Evolutionary conservation across 495 filamentous ascomycete genomes (phyloP), one percentile per base, ranked within the genome.

Genomic region (Poronia punctata): DNA sequence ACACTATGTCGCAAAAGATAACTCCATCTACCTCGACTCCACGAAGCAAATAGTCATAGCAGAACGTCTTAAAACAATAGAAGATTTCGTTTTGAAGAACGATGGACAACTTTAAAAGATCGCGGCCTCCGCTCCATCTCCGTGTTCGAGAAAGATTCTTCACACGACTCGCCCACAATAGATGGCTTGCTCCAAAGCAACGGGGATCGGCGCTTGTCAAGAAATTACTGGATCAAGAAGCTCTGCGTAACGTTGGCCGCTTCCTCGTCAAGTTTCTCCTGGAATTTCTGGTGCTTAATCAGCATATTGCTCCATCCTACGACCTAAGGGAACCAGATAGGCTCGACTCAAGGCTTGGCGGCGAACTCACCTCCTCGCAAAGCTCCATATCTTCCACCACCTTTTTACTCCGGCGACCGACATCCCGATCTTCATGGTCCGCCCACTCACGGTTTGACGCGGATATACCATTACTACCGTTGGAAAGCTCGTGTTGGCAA

Each of bases 201-300:
- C 20, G 28, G 17, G 14, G 6, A 17, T 26, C 20, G 16, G 16
- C 23, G 20, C 38, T 29, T 38, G 11, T 23, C 28, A 45, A 45
- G 32, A 16, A 26, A 38, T 15, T 7, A 38, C 2, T 25, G 40
- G 40, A 55, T 21, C 28, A 58, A 47, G 18, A 43, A 49, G 4
- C 48, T 23, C 17, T 46, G 36, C 39, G 55, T 12, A 32, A 58
- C 52, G 15, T 52, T 48, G 34, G 43, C 38, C 23, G 46, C 37
- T 41, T 58, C 52, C 14, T 50, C 46, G 34, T 55, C 43, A 15
- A 58, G 50, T 31, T 58, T 40, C 44, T 53, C 35, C 0, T 55
- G 49, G 40, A 58, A 55, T 36, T 53, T 28, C 55, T 58, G 31
- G 40, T 55, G 16, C 30, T 53, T 17, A 55, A 50, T 58, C 46